Conservation (phyloP, 1,139 yeast genomes). For the Suhomyces atakaporum region DNA sequence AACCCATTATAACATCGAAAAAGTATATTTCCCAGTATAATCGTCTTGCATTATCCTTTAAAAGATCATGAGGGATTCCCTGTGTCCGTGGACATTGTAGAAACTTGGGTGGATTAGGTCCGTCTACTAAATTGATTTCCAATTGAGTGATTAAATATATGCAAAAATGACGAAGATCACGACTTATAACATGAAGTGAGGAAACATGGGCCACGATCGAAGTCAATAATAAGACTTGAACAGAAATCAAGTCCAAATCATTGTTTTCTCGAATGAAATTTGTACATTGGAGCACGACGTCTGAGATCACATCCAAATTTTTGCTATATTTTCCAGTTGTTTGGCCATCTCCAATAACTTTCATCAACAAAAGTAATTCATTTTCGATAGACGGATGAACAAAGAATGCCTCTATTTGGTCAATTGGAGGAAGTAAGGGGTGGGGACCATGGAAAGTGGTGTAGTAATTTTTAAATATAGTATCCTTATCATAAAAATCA, state of each 20-base stretch:
- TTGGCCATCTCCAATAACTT: slow-evolving; percentile 49
- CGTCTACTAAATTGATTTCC: slow-evolving; percentile 38
- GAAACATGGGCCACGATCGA: slow-evolving; percentile 49
- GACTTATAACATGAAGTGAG: slow-evolving; percentile 46
- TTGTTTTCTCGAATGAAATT: slow-evolving; percentile 28
- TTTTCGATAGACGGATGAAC: slow-evolving; percentile 30
- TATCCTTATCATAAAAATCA: slow-evolving; percentile 13
- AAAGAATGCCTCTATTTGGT: slow-evolving; percentile 33
- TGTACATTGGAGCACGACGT: slow-evolving; percentile 35
- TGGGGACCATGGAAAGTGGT: slow-evolving; percentile 41
- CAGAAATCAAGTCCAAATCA: slow-evolving; percentile 37
- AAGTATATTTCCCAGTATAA: slow-evolving; percentile 52
- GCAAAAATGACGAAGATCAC: slow-evolving; percentile 39
- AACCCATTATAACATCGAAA: slow-evolving; percentile 51
- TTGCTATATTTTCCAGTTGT: slow-evolving; percentile 35
- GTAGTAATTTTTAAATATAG: slow-evolving; percentile 39
- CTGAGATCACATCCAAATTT: slow-evolving; percentile 31
- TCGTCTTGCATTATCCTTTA: slow-evolving; percentile 42
- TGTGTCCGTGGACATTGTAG: slow-evolving; percentile 18
- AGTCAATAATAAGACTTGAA: slow-evolving; percentile 41
- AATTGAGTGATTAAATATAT: slow-evolving; percentile 36
- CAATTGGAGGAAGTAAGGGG: slow-evolving; percentile 45
- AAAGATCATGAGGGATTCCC: slow-evolving; percentile 16
- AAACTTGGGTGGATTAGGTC: slow-evolving; percentile 3
- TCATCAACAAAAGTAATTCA: slow-evolving; percentile 47